Conservation (phyloP, 176 grass and related monocot species). For the Neostapfia colusana region DNA sequence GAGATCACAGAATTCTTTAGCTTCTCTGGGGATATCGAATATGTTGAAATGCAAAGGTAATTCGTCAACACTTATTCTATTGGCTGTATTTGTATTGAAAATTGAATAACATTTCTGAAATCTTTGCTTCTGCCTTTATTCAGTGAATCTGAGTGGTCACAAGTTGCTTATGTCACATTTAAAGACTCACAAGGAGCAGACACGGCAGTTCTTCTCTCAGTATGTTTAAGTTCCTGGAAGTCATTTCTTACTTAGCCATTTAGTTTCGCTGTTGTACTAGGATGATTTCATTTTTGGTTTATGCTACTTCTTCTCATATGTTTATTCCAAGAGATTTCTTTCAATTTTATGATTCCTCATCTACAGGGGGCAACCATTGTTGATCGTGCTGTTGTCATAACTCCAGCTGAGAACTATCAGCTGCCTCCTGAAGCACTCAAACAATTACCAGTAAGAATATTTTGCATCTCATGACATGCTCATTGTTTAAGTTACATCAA, state of each 20-base stretch:
- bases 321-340: constrained; percentile 12
- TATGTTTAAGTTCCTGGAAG: constrained; percentile 46
- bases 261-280: constrained; percentile 12
- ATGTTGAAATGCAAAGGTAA: constrained; percentile 95
- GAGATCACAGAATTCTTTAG: constrained; percentile 97
- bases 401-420: constrained; percentile 80
- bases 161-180: constrained; percentile 92
- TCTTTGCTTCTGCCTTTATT: constrained; percentile 35
- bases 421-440: constrained; percentile 65
- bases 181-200: constrained; percentile 91
- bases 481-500: constrained; percentile 3
- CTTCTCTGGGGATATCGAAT: constrained; percentile 92
- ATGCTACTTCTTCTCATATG: background rate
- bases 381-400: constrained; percentile 80
- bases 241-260: constrained; percentile 5
- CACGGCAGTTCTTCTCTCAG: constrained; percentile 88
- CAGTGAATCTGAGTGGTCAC: constrained; percentile 87
- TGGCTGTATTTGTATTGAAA: constrained; percentile 20
- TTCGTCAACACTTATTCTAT: constrained; percentile 6
- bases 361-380: constrained; percentile 86
- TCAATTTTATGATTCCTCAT: constrained; percentile 19
- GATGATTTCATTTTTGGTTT: constrained; percentile 12
- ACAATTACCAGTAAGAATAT: constrained; percentile 50
- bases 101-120: constrained; percentile 28
- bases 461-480: background rate